Conservation (phyloP, 495 filamentous ascomycete species). For the Apodospora peruviana region DNA sequence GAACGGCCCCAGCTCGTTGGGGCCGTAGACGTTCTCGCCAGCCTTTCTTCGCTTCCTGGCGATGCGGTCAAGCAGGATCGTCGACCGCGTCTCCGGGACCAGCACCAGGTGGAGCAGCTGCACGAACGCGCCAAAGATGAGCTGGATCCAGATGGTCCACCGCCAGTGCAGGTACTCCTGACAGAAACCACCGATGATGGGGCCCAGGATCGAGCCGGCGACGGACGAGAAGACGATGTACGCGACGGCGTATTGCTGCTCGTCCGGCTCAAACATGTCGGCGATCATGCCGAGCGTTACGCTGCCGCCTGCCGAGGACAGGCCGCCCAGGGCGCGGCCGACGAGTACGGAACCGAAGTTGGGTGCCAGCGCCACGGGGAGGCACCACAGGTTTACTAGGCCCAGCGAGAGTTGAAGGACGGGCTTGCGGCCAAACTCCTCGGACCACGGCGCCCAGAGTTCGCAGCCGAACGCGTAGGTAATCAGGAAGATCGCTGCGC, state of each 20-base stretch:
- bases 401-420: slow-evolving; percentile 65
- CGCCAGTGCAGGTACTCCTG: slow-evolving; percentile 60
- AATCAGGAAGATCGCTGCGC: slow-evolving; percentile 67
- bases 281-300: slow-evolving; percentile 81
- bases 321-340: slow-evolving; percentile 60
- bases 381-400: slow-evolving; percentile 70
- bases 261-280: slow-evolving; percentile 69
- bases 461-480: slow-evolving; percentile 76
- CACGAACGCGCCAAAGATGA: slow-evolving; percentile 64
- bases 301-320: slow-evolving; percentile 70
- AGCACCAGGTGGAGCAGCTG: slow-evolving; percentile 62
- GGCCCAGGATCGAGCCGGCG: slow-evolving; percentile 68
- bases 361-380: slow-evolving; percentile 64
- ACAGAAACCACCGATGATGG: slow-evolving; percentile 74
- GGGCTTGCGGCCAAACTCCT: slow-evolving; percentile 71
- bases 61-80: slow-evolving; percentile 60
- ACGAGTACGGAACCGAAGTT: slow-evolving; percentile 65
- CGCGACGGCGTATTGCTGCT: slow-evolving; percentile 68
- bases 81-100: slow-evolving; percentile 64
- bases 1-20: slow-evolving; percentile 51
- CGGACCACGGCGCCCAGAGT: slow-evolving; percentile 77
- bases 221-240: slow-evolving; percentile 74
- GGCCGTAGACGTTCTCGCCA: slow-evolving; percentile 55
- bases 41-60: slow-evolving; percentile 58
- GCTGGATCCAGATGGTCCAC: slow-evolving; percentile 78